phyloP scores from a whole-genome alignment of 140 eudicot genomes.

The Senecio squalidus region DNA sequence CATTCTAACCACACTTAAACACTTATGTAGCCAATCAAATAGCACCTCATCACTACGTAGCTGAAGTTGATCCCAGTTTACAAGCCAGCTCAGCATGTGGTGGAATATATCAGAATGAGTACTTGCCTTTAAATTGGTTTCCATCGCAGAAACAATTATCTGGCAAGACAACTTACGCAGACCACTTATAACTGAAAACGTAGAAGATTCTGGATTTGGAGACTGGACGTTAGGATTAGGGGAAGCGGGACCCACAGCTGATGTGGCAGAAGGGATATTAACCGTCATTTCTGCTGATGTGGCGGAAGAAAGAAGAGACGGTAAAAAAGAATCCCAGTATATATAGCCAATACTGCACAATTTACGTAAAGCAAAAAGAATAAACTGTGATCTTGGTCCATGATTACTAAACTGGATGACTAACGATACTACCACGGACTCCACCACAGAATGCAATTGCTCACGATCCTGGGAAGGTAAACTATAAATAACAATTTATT shows the following conservation, averaged over 20 bases:
- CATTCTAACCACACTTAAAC: slow-evolving; percentile 67
- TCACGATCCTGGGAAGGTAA: slow-evolving; percentile 59
- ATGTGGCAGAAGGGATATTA: slow-evolving; percentile 1
- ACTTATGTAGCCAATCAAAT: slow-evolving; percentile 65
- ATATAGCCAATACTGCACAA: slow-evolving; percentile 63
- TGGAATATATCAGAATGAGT: slow-evolving; percentile 62
- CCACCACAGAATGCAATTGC: slow-evolving; percentile 64
- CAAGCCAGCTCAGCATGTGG: slow-evolving; percentile 73
- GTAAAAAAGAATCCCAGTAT: slow-evolving; percentile 72
- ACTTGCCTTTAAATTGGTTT: slow-evolving; percentile 55
- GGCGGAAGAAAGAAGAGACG: slow-evolving; percentile 76
- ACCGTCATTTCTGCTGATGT: slow-evolving; percentile 56
- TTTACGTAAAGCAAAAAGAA: slow-evolving; percentile 69
- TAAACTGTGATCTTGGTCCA: slow-evolving; percentile 72
- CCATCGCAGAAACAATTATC: slow-evolving; percentile 50
- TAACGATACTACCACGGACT: slow-evolving; percentile 65
- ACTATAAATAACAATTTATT: slow-evolving; percentile 1
- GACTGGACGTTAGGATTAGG: slow-evolving; percentile 52
- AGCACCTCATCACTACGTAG: slow-evolving; percentile 49
- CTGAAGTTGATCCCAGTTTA: slow-evolving; percentile 64
- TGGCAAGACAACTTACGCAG: slow-evolving; percentile 75
- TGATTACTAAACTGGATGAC: slow-evolving; percentile 74
- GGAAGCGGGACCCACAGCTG: slow-evolving; percentile 31
- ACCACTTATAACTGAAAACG: slow-evolving; percentile 48
- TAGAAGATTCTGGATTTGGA: slow-evolving; percentile 66